A percentile compares a stretch with the other conserved stretches of the same genome.
These are phyloP conservation scores for Trichophyton verrucosum DNA, from an alignment of 2,329 filamentous ascomycete species.

Conservation along the genomic window DNA sequence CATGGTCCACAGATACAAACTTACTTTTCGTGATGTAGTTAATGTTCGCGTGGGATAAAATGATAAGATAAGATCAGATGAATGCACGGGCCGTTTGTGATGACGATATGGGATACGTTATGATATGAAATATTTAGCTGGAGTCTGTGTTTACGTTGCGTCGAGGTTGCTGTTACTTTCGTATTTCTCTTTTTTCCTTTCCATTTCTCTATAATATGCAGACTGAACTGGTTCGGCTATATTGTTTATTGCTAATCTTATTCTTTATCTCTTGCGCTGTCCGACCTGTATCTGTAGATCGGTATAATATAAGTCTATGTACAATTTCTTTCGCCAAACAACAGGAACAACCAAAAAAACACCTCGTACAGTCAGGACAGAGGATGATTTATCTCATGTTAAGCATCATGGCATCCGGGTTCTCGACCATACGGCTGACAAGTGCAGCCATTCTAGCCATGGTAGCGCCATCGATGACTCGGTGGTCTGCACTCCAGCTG, in stretches of 20 bases:
- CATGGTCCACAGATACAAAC: constrained; percentile 7
- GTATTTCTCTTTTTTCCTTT: too few relatives aligned
- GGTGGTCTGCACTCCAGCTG: constrained; percentile 93
- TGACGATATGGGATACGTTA: neutral
- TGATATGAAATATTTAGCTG: neutral
- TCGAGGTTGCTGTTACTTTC: neutral
- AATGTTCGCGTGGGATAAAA: neutral
- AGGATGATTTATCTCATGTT: constrained; percentile 19
- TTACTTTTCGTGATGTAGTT: constrained; percentile 6
- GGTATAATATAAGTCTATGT: constrained; percentile 3
- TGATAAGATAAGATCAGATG: constrained; percentile 9
- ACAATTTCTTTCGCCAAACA: constrained; percentile 4
- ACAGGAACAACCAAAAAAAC: neutral
- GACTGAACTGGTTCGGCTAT: neutral
- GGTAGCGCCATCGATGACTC: constrained; percentile 87
- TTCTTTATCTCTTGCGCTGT: neutral
- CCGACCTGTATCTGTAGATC: constrained; percentile 1
- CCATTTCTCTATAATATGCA: neutral
- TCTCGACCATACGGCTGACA: constrained; percentile 65
- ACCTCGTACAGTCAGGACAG: neutral
- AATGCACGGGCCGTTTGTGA: neutral
- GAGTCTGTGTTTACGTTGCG: neutral
- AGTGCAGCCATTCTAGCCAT: constrained; percentile 82
- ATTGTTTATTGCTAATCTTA: constrained; percentile 2
- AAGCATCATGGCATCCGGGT: constrained; percentile 76